These are phyloP conservation scores for Euphorbia pulcherrima DNA, from an alignment of 345 rosid species.

Conservation along the genomic window DNA sequence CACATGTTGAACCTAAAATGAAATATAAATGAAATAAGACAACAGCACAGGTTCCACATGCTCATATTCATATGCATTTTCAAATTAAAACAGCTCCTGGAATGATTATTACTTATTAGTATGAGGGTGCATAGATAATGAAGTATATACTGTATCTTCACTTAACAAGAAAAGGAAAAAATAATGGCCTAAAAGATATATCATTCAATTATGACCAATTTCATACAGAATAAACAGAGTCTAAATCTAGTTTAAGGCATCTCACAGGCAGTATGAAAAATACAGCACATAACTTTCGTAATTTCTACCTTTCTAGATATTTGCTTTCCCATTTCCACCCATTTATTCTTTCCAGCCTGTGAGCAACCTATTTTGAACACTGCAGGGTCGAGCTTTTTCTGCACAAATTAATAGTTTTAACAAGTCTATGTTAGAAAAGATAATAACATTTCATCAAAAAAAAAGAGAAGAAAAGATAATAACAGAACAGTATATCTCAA, in stretches of 20 bases:
- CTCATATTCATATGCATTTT: not conserved
- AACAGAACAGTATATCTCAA: not conserved
- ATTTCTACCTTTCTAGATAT: constrained; percentile 70
- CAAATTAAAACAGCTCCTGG: not conserved
- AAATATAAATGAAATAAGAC: not conserved
- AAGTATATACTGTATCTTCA: not conserved
- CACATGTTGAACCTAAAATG: constrained; percentile 67
- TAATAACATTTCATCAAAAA: not conserved
- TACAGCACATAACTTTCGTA: not conserved
- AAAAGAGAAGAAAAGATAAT: not conserved
- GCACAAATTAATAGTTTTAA: constrained; percentile 25
- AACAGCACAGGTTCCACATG: not conserved
- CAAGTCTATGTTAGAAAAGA: constrained; percentile 7
- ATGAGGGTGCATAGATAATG: not conserved
- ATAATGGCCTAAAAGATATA: not conserved
- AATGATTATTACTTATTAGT: not conserved
- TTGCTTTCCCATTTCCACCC: constrained; percentile 89
- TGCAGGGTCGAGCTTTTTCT: constrained; percentile 61
- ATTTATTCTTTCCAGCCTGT: constrained; percentile 77
- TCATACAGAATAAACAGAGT: not conserved
- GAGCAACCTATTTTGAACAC: constrained; percentile 69
- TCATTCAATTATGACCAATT: not conserved
- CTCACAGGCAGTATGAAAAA: not conserved
- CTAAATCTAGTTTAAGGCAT: not conserved
- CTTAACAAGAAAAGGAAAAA: not conserved